Percentiles rank a stretch among this genome's conserved stretches.
These are phyloP conservation scores for Nakaseomyces kungkrabaensis DNA, from an alignment of 1,139 yeast species.

Conservation along the genomic window DNA sequence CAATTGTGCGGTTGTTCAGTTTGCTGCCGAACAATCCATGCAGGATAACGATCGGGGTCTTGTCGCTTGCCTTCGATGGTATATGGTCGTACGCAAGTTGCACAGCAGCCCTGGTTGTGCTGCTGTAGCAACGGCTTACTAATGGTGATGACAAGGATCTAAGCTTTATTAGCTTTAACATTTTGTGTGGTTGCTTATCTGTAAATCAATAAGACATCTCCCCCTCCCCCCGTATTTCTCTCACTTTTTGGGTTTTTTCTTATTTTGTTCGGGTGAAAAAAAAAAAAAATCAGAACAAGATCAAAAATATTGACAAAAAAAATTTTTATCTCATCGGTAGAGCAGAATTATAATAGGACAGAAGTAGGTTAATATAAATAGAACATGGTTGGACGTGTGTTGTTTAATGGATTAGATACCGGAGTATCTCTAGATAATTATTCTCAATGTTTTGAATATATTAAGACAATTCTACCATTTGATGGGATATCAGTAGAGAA, in stretches of 20 bases:
- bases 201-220: too few species aligned
- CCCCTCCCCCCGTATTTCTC: too few species aligned
- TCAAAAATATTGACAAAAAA: neutral
- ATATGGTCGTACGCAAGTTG: conserved; percentile 38
- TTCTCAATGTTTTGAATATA: conserved; percentile 3
- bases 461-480: neutral
- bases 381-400: neutral
- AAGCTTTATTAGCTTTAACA: too few species aligned
- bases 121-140: too few species aligned
- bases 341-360: too few species aligned
- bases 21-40: conserved; percentile 90
- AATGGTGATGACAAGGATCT: too few species aligned
- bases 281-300: neutral
- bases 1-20: conserved; percentile 67
- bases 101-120: conserved; percentile 19
- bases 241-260: too few species aligned
- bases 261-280: neutral
- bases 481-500: conserved; percentile 1
- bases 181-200: too few species aligned
- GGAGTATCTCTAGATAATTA: conserved; percentile 8
- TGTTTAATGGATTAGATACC: conserved; percentile 5
- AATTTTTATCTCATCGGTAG: too few species aligned
- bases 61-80: conserved; percentile 20
- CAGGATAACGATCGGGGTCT: conserved; percentile 54
- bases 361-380: too few species aligned